Evolutionary conservation across 1,139 yeast species (phyloP), one percentile per base, ranked within the genome.

Genomic region (Pichia sp.): DNA sequence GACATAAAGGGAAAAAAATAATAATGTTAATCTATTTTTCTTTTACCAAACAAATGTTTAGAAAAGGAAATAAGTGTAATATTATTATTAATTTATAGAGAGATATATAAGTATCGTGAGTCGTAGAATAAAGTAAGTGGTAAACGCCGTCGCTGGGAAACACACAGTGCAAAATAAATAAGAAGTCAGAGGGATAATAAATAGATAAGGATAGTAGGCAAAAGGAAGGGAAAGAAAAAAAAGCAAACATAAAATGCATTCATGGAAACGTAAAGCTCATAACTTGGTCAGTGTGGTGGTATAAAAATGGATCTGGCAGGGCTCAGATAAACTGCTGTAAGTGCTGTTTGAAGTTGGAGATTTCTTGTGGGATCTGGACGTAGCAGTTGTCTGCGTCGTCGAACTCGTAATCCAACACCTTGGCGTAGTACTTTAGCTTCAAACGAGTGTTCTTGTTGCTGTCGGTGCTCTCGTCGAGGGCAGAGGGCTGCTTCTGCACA

Each of bases 331-430:
- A 48, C 30, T 46, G 40, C 24, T 44, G 24, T 16, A 58, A 38
- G 14, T 43, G 46, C 4, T 49, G 43, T 53, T 66, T 68, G 56
- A 69, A 69, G 10, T 55, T 48, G 42, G 49, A 46, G 29, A 69
- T 57, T 52, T 68, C 71, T 2, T 48, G 54, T 16, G 72, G 72
- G n/a, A 69, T 53, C 45, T 59, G 56, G 40, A 69, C 68, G 53
- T 69, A 69, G 54, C 64, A 64, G 54, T 69, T 69, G 48, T 66
- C 60, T 30, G 64, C 57, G 55, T 69, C 73, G 33, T 69, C 61
- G 47, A 69, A 66, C 59, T 69, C 73, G 45, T 55, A 67, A 24
- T 57, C 49, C 29, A 69, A 57, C 20, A 67, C 66, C 50, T 63
- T 61, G 7, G 61, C 51, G 56, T 62, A 67, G 50, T 68, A 68